These are phyloP conservation scores for Tephrocybe sp. DNA, from an alignment of 768 basidiomycete species.

Conservation along the genomic window DNA sequence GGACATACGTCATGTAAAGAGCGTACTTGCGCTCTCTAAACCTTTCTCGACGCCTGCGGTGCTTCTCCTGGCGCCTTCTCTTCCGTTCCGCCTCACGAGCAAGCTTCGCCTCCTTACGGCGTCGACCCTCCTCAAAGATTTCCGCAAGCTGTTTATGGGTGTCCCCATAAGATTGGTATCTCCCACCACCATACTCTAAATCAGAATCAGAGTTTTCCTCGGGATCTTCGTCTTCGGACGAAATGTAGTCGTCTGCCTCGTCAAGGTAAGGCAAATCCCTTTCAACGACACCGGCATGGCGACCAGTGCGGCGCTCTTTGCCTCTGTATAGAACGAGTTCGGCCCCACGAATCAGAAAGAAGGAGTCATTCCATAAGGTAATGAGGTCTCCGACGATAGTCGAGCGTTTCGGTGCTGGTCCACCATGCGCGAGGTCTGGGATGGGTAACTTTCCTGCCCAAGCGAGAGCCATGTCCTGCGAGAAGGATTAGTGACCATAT, in stretches of 20 bases:
- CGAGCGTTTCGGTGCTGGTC: slow-evolving; percentile 56
- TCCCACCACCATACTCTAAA: slow-evolving; percentile 38
- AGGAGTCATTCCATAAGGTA: slow-evolving; percentile 77
- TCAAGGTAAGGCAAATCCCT: slow-evolving; percentile 49
- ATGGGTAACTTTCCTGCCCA: slow-evolving; percentile 80
- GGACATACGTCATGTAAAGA: slow-evolving; percentile 58
- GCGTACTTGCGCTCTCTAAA: slow-evolving; percentile 63
- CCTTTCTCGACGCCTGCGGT: slow-evolving; percentile 55
- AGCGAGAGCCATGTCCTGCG: slow-evolving; percentile 68
- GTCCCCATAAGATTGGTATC: slow-evolving; percentile 42
- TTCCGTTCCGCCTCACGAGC: slow-evolving; percentile 53
- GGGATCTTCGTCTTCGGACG: slow-evolving; percentile 39
- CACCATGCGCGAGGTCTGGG: slow-evolving; percentile 45
- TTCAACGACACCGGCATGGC: slow-evolving; percentile 53
- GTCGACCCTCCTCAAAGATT: slow-evolving; percentile 49
- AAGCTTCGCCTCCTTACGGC: slow-evolving; percentile 45
- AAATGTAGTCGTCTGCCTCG: slow-evolving; percentile 40
- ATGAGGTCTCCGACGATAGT: slow-evolving; percentile 68
- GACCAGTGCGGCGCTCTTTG: slow-evolving; percentile 74
- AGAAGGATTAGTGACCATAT: background rate
- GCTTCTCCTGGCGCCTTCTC: slow-evolving; percentile 64
- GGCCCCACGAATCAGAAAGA: slow-evolving; percentile 74
- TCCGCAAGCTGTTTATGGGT: slow-evolving; percentile 37
- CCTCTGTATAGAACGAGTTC: slow-evolving; percentile 83
- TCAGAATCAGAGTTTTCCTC: slow-evolving; percentile 36